phyloP scores from a whole-genome alignment of 2,329 filamentous ascomycete species.

The Epichloe gansuensis region DNA sequence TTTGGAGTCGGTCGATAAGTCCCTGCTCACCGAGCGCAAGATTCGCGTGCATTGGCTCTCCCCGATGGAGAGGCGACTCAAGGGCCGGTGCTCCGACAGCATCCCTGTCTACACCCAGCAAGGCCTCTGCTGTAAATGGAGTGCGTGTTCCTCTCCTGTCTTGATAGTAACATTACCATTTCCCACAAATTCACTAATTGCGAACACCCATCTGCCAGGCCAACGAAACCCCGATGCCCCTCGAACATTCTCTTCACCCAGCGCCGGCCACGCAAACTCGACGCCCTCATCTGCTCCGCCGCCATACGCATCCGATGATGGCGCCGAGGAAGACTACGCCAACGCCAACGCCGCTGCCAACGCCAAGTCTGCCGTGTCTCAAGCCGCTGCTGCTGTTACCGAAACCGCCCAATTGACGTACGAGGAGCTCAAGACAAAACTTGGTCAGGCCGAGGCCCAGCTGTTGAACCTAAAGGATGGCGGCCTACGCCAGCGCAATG shows the following conservation, averaged over 20 bases:
- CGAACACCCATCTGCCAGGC: slow-evolving; percentile 11
- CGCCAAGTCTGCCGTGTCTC: slow-evolving; percentile 18
- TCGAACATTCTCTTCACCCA: slow-evolving; percentile 34
- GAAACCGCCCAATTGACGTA: slow-evolving; percentile 29
- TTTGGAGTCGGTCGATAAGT: slow-evolving; percentile 70
- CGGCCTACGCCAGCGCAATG: slow-evolving; percentile 70
- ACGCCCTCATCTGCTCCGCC: slow-evolving; percentile 21
- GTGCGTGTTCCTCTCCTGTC: slow-evolving; percentile 20
- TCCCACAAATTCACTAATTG: slow-evolving; percentile 2
- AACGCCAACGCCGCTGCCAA: slow-evolving; percentile 12
- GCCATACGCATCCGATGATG: slow-evolving; percentile 23
- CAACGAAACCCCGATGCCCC: slow-evolving; percentile 31
- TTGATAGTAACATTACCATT: not conserved
- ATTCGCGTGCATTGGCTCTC: slow-evolving; percentile 79
- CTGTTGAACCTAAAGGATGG: slow-evolving; percentile 60
- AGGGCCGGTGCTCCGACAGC: slow-evolving; percentile 9
- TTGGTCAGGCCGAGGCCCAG: slow-evolving; percentile 62
- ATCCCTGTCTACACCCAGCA: slow-evolving; percentile 27
- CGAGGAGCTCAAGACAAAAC: slow-evolving; percentile 59
- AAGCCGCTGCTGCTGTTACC: slow-evolving; percentile 36
- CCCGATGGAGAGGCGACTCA: slow-evolving; percentile 35
- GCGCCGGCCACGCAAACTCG: slow-evolving; percentile 18
- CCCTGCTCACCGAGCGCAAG: slow-evolving; percentile 79
- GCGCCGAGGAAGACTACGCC: slow-evolving; percentile 17
- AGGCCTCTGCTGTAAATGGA: slow-evolving; percentile 26